These are phyloP conservation scores for Termitomyces bulborhizus DNA, from an alignment of 768 basidiomycete genomes.

Conservation along the genomic window DNA sequence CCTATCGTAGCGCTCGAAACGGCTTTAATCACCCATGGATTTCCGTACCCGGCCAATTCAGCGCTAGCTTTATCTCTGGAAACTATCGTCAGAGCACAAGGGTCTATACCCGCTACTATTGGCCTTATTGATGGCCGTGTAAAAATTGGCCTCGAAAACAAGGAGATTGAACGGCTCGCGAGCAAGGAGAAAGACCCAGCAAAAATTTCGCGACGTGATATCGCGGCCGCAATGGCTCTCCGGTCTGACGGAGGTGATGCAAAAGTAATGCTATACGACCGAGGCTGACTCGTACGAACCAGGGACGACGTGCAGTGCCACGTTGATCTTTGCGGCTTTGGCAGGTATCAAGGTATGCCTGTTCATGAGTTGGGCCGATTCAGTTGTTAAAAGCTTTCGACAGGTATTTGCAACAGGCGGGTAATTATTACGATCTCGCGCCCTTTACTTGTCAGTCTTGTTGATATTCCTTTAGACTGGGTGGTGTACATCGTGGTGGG, in stretches of 20 bases:
- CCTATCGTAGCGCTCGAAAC: conserved; percentile 91
- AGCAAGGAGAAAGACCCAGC: conserved; percentile 39
- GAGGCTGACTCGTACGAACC: conserved; percentile 4
- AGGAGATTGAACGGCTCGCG: conserved; percentile 66
- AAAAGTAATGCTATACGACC: background rate
- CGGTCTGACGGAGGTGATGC: conserved; percentile 65
- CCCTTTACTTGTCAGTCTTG: background rate
- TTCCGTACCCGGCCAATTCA: conserved; percentile 76
- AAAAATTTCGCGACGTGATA: conserved; percentile 77
- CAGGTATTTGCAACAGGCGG: conserved; percentile 93
- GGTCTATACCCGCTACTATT: conserved; percentile 88
- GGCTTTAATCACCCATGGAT: conserved; percentile 88
- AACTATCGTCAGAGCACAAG: conserved; percentile 61
- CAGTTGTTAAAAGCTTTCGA: background rate
- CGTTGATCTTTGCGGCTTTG: conserved; percentile 66
- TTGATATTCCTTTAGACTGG: conserved; percentile 40
- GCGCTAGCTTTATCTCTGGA: conserved; percentile 70
- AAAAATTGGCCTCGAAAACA: conserved; percentile 71
- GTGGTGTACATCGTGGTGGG: conserved; percentile 69
- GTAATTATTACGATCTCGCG: conserved; percentile 32
- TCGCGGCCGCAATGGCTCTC: conserved; percentile 66
- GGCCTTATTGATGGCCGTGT: conserved; percentile 77
- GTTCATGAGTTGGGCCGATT: background rate
- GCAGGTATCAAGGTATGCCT: conserved; percentile 75
- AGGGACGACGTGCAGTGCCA: conserved; percentile 70